Evolutionary conservation across 2,329 filamentous ascomycete genomes (phyloP), one percentile per base, ranked within the genome.

Genomic region (Ceratocystiopsis sp.): DNA sequence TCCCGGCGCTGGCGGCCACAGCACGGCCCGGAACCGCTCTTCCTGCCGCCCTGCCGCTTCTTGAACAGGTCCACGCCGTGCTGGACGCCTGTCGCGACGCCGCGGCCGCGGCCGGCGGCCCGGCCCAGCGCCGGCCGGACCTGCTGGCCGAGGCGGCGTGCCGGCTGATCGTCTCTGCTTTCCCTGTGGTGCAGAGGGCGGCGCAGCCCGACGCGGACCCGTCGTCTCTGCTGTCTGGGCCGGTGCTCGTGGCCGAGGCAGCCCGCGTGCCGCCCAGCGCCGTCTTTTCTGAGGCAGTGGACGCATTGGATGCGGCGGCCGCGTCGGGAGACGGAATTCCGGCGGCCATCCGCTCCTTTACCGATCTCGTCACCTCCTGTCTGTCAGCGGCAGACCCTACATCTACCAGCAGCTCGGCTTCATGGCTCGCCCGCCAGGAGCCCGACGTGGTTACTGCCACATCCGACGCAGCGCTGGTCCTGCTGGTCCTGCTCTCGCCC

Each of bases 121-220:
- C 61, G 0, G 61, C 61, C 2, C 71, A 68, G 48, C 66, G 80
- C 16, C 71, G 73, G 19, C 75, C 74, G 0, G 79, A 83, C 45
- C 63, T 82, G 18, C 66, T 81, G 4, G 73, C 74, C 21, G 75
- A 80, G 51, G 73, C 75, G 0, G 66, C 67, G 14, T 69, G 73
- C 50, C 64, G 62, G n/a, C 62, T 84, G 1, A 62, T 80, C 12
- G 62, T 71, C 8, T 67, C 75, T 5, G 56, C 62, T 0, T 57
- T 67, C 11, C 71, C 72, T 0, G 43, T 69, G 1, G 52, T 74
- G 2, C 62, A 71, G 44, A 51, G 59, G n/a, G 53, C 55, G 3
- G 43, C 57, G 4, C 45, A 60, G 0, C 47, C 29, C n/a, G n/a
- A n/a, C n/a, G n/a, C 21, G 18, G 21, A 2, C 13, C 14, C 11